Conservation (phyloP, 1,284 basidiomycete species). For the Pyrrhoderma lamaoense region DNA sequence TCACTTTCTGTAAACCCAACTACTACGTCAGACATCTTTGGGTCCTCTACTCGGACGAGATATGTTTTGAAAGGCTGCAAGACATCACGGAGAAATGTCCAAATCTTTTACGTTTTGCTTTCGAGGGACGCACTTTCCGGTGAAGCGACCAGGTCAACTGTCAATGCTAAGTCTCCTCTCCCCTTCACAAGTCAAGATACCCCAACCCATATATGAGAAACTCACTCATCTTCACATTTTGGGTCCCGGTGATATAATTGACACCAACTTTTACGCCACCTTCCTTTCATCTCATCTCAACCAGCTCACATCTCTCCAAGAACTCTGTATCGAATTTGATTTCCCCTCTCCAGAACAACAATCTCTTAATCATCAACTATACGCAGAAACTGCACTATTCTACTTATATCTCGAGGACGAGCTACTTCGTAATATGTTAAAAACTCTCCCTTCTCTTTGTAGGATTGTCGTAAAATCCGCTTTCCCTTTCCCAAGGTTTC, state of each 20-base stretch:
- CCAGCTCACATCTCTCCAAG: slow-evolving; percentile 1
- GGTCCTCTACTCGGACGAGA: background rate
- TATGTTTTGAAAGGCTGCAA: background rate
- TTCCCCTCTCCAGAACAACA: slow-evolving; percentile 4
- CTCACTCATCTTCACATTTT: slow-evolving; percentile 15
- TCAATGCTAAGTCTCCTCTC: background rate
- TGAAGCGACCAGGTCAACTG: background rate
- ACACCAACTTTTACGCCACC: background rate
- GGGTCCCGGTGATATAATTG: background rate
- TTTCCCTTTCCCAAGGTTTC: slow-evolving; percentile 1
- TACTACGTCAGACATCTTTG: slow-evolving; percentile 6
- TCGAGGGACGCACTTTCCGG: slow-evolving; percentile 4
- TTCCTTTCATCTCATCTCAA: slow-evolving; percentile 7
- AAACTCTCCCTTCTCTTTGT: background rate
- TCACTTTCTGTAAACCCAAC: slow-evolving; percentile 7
- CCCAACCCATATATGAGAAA: slow-evolving; percentile 5
- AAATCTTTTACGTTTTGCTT: slow-evolving; percentile 11
- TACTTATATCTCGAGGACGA: slow-evolving; percentile 1
- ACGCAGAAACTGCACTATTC: slow-evolving; percentile 2
- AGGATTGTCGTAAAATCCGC: slow-evolving; percentile 7
- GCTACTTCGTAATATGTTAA: slow-evolving; percentile 3
- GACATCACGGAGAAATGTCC: slow-evolving; percentile 3
- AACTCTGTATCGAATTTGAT: slow-evolving; percentile 10
- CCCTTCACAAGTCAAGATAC: slow-evolving; percentile 8
- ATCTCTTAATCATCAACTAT: background rate